Conservation (phyloP, 345 rosid genomes). For the Sapria himalayana region DNA sequence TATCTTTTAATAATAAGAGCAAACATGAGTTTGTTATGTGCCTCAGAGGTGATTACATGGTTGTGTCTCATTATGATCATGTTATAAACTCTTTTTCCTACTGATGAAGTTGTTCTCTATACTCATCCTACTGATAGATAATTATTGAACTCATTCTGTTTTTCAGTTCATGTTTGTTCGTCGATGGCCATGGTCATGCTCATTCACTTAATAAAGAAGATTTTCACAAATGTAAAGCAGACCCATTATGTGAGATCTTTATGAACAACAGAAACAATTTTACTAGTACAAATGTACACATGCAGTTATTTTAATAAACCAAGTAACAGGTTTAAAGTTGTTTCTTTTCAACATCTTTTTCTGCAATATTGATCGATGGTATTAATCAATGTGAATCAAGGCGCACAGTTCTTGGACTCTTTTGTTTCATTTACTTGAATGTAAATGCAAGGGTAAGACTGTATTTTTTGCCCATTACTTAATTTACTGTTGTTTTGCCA, state of each 20-base stretch:
- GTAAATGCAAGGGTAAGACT: constrained; percentile 45
- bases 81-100: no score
- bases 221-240: constrained; percentile 31
- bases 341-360: constrained; percentile 31
- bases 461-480: not conserved
- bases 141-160: no score
- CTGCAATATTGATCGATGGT: constrained; percentile 65
- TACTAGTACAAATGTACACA: not conserved
- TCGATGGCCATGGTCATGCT: constrained; percentile 31
- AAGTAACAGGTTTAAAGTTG: constrained; percentile 5
- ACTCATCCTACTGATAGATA: no score
- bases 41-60: no score
- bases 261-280: not conserved
- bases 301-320: not conserved
- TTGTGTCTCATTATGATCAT: no score
- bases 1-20: no score
- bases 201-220: constrained; percentile 42
- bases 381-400: constrained; percentile 63
- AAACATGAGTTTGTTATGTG: no score
- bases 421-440: constrained; percentile 44
- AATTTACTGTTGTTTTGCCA: no score
- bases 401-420: constrained; percentile 58
- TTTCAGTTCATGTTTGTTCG: constrained; percentile 50
- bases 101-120: no score
- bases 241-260: constrained; percentile 34